Percentiles rank a stretch among this genome's conserved stretches.
Conservation (phyloP, 1,139 yeast genomes). For the Pichia sp. region DNA sequence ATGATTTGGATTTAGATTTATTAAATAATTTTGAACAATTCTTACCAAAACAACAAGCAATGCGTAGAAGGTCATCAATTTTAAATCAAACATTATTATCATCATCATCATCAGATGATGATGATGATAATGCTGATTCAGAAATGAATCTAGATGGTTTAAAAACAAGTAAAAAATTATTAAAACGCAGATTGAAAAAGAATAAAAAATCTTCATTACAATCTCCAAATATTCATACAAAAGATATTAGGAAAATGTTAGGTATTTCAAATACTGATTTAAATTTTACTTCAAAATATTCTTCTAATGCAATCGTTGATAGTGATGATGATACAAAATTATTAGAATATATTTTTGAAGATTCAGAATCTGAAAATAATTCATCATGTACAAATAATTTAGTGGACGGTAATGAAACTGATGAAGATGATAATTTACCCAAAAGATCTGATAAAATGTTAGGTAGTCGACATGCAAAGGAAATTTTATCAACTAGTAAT, state of each 20-base stretch:
- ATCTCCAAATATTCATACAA: slow-evolving; percentile 9
- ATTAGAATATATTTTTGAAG: slow-evolving; percentile 28
- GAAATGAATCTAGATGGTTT: slow-evolving; percentile 2
- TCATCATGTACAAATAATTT: slow-evolving; percentile 11
- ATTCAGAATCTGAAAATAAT: slow-evolving; percentile 14
- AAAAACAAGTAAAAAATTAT: slow-evolving; percentile 2
- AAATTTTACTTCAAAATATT: slow-evolving; percentile 11
- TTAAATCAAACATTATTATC: slow-evolving; percentile 25
- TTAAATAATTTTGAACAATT: slow-evolving; percentile 17
- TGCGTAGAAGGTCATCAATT: slow-evolving; percentile 19
- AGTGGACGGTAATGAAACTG: slow-evolving; percentile 73
- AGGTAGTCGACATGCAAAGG: slow-evolving; percentile 79
- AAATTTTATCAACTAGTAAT: slow-evolving; percentile 77
- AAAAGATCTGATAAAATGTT: slow-evolving; percentile 51
- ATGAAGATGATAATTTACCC: slow-evolving; percentile 76
- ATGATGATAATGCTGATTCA: slow-evolving; percentile 16
- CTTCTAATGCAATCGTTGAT: slow-evolving; percentile 23
- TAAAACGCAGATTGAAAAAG: slow-evolving; percentile 8
- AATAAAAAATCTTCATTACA: slow-evolving; percentile 3
- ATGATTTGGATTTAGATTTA: slow-evolving; percentile 22
- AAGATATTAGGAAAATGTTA: slow-evolving; percentile 16
- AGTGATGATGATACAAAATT: slow-evolving; percentile 27
- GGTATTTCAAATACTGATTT: slow-evolving; percentile 15
- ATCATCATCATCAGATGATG: too few relatives aligned
- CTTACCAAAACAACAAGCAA: slow-evolving; percentile 17